Evolutionary conservation across 495 filamentous ascomycete genomes (phyloP).

Genomic region (Jackrogersella minutella): DNA sequence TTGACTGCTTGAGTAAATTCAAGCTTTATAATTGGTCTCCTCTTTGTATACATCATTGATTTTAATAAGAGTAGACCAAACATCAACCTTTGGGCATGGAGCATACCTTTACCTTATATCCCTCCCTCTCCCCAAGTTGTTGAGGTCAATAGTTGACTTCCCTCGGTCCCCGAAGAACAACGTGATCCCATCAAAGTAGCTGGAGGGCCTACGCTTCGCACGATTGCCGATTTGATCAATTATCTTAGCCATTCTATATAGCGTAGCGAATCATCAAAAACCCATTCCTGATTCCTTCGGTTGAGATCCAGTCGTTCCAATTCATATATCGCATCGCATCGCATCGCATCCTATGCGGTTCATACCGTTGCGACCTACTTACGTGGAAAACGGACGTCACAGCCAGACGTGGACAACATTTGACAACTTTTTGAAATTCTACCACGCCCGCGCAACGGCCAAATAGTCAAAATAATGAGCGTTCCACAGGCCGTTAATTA

Average conservation of each 20-base stretch:
- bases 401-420: background rate
- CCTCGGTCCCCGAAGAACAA: slow-evolving; percentile 1
- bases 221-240: background rate
- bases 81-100: slow-evolving; percentile 17
- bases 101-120: slow-evolving; percentile 9
- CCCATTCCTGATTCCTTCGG: slow-evolving; percentile 11
- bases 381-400: background rate
- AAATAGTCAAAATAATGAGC: slow-evolving; percentile 29
- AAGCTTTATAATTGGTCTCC: slow-evolving; percentile 26
- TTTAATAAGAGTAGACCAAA: background rate
- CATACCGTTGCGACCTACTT: background rate
- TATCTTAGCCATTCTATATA: background rate
- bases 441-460: background rate
- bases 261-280: background rate
- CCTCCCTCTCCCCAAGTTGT: slow-evolving; percentile 1
- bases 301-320: background rate
- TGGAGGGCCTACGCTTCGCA: too few relatives aligned
- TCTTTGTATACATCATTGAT: slow-evolving; percentile 18
- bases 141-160: slow-evolving; percentile 5
- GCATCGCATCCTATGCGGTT: background rate
- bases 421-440: background rate
- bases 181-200: background rate
- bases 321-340: background rate
- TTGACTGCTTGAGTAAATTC: too few relatives aligned
- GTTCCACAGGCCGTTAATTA: slow-evolving; percentile 18